Evolutionary conservation across 2,329 filamentous ascomycete genomes (phyloP), one percentile per base, ranked within the genome.

Genomic region (Aspergillus versicolor): DNA sequence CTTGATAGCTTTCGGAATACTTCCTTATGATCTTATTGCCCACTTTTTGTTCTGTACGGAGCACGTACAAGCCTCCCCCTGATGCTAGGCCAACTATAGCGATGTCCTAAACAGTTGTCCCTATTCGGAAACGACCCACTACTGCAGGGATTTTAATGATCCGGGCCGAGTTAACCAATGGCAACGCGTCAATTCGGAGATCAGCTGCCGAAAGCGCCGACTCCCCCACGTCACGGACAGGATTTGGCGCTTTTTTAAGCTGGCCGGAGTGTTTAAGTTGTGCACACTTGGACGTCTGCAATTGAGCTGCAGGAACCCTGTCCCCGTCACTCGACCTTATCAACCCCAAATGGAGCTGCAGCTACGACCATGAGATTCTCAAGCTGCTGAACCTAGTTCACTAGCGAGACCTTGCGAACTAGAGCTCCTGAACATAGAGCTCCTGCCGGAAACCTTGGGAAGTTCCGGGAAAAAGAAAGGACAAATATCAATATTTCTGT

Each of bases 151-250:
- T 58, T 58, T 51, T 42, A 46, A 60, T 64, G 54, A 63, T 63
- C 60, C 63, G 60, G 49, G 30, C 57, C 59, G 57, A 43, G 21
- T 34, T 54, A 48, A 58, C 69, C 69, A 72, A 70, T 72, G 38
- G 64, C 37, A 61, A 54, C 13, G 50, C 21, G 40, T 45, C 51
- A 59, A 62, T 32, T 56, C 59, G 54, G 43, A 61, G 49, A 60
- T 55, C 52, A 41, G 58, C 61, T 66, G 57, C 62, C 65, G 61
- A 71, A 70, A 63, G 62, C 68, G 70, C 67, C 65, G 65, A 64
- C 61, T 67, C 63, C 66, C 69, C 66, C 63, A 68, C 66, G 62
- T 67, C 61, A 59, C 58, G 61, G 59, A 47, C 34, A 48, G 49
- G 56, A 60, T 60, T 63, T 61, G 54, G 57, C 42, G 52, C 24